Conservation (phyloP, 1,284 basidiomycete genomes). For the Rhodotorula sp. region DNA sequence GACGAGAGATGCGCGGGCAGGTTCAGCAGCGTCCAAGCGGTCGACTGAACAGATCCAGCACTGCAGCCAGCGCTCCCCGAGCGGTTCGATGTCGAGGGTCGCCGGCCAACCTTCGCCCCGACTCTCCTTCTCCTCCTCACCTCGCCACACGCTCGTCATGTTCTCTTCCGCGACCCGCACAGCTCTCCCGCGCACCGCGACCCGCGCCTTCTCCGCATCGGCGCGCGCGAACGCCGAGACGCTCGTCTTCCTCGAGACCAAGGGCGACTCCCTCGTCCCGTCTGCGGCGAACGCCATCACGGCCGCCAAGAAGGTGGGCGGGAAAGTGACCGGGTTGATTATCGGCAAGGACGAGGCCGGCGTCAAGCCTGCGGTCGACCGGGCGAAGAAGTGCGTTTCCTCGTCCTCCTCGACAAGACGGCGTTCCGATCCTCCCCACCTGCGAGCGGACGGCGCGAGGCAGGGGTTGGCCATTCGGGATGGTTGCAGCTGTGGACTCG, state of each 20-base stretch:
- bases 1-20: no score
- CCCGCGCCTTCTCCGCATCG: slow-evolving; percentile 16
- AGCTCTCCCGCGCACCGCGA: background rate
- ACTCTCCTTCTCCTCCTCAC: background rate
- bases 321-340: slow-evolving; percentile 85
- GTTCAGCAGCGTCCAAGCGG: no score
- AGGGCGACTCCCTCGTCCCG: slow-evolving; percentile 74
- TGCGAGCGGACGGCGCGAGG: background rate
- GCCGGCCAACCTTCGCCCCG: background rate
- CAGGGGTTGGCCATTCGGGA: no score
- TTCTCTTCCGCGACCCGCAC: slow-evolving; percentile 8
- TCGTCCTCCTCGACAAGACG: background rate
- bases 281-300: slow-evolving; percentile 85
- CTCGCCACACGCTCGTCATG: background rate
- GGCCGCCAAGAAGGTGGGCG: slow-evolving; percentile 75
- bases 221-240: slow-evolving; percentile 45
- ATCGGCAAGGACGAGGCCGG: slow-evolving; percentile 67
- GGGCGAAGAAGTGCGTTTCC: slow-evolving; percentile 69
- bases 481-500: no score
- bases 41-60: no score
- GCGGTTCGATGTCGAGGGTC: no score
- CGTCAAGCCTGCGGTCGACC: slow-evolving; percentile 66
- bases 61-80: no score
- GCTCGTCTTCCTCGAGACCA: slow-evolving; percentile 85
- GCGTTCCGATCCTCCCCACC: background rate